A percentile compares a stretch with the other conserved stretches of the same genome.
phyloP scores from a whole-genome alignment of 768 basidiomycete genomes.

The Podaxis sp. region DNA sequence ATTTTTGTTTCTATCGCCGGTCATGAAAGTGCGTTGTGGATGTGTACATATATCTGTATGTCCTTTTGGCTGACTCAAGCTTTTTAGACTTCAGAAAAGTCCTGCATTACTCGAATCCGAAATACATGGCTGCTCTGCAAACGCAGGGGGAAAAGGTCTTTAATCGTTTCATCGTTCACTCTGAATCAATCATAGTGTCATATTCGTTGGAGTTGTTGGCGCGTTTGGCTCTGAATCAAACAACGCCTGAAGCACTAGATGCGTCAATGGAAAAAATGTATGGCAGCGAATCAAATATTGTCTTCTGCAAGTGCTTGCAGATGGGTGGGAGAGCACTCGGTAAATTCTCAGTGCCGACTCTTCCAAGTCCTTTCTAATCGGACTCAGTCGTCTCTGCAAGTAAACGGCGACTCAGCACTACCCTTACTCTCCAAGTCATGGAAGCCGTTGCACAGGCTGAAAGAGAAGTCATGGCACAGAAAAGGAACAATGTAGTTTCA shows the following conservation, averaged over 20 bases:
- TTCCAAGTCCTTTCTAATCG: not conserved
- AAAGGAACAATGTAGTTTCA: slow-evolving; percentile 30
- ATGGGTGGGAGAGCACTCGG: slow-evolving; percentile 53
- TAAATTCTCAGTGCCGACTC: slow-evolving; percentile 26
- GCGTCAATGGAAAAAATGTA: slow-evolving; percentile 61
- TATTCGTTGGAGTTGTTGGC: slow-evolving; percentile 73
- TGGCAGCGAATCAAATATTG: slow-evolving; percentile 46
- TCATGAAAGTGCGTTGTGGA: slow-evolving; percentile 41
- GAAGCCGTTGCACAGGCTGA: slow-evolving; percentile 48
- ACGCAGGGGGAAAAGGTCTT: slow-evolving; percentile 36
- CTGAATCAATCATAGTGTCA: slow-evolving; percentile 50
- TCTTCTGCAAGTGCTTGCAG: slow-evolving; percentile 57
- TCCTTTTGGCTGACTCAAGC: not conserved
- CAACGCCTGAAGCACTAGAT: slow-evolving; percentile 41
- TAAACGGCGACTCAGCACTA: slow-evolving; percentile 57
- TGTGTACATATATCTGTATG: not conserved
- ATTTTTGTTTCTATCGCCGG: slow-evolving; percentile 60
- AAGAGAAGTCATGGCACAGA: slow-evolving; percentile 24
- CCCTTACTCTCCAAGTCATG: slow-evolving; percentile 48
- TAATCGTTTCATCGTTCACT: slow-evolving; percentile 66
- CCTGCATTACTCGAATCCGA: slow-evolving; percentile 44
- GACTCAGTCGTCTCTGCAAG: slow-evolving; percentile 62
- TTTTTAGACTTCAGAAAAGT: slow-evolving; percentile 54
- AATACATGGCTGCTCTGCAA: slow-evolving; percentile 54
- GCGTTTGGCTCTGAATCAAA: slow-evolving; percentile 48